Percentiles rank a stretch among this genome's conserved stretches.
Conservation (phyloP, 139 green algal species). For the Ulvella scutata region DNA sequence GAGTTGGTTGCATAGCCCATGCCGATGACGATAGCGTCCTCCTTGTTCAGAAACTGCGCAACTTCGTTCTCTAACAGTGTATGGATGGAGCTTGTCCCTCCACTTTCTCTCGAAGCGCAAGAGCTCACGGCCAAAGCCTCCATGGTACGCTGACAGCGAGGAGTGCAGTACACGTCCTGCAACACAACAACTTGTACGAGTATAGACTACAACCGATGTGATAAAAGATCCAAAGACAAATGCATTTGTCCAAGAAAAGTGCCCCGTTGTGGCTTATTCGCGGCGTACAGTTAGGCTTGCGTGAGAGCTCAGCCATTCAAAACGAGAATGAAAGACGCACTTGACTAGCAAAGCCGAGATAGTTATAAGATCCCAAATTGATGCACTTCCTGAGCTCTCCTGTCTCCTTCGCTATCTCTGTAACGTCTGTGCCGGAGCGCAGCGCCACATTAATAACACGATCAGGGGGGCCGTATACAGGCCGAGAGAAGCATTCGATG, state of each 20-base stretch:
- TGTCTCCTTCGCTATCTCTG: constrained; percentile 21
- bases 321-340: background rate
- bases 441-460: background rate
- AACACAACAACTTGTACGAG: too few species aligned
- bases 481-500: background rate
- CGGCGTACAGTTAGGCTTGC: too few species aligned
- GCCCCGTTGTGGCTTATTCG: too few species aligned
- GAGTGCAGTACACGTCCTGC: constrained; percentile 91
- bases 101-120: constrained; percentile 21
- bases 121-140: constrained; percentile 32
- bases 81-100: constrained; percentile 58
- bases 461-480: background rate
- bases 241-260: too few species aligned
- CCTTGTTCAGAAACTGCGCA: constrained; percentile 76
- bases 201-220: too few species aligned
- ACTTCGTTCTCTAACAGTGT: constrained; percentile 67
- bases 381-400: constrained; percentile 47
- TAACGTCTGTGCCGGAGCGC: background rate
- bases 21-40: constrained; percentile 76
- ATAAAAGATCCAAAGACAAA: too few species aligned
- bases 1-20: constrained; percentile 99
- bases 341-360: constrained; percentile 83
- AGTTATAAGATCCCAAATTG: constrained; percentile 98
- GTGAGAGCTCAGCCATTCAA: too few species aligned
- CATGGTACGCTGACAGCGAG: constrained; percentile 50